phyloP scores from a whole-genome alignment of 345 rosid genomes.

The Arabis alpina region DNA sequence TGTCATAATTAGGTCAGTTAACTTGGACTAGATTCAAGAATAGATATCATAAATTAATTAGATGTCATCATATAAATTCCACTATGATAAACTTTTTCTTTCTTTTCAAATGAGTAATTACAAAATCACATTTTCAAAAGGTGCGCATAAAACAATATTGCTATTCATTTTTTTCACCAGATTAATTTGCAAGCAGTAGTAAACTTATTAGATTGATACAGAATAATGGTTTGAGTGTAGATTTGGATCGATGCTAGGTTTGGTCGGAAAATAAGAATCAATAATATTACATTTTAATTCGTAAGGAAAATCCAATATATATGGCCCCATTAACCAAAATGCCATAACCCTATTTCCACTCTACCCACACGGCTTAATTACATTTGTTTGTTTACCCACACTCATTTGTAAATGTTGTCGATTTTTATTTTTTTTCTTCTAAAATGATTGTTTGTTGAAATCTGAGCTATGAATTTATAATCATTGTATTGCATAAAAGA shows the following conservation, averaged over 20 bases:
- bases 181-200: constrained; percentile 2
- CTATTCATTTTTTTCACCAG: not conserved
- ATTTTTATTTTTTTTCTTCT: too few relatives aligned
- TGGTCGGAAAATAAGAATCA: constrained; percentile 39
- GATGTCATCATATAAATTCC: constrained; percentile 15
- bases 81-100: not conserved
- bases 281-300: not conserved
- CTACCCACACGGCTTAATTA: constrained; percentile 20
- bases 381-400: constrained; percentile 40
- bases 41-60: not conserved
- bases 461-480: not conserved
- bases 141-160: constrained; percentile 2
- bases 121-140: constrained; percentile 9
- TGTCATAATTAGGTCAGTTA: constrained; percentile 33
- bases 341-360: constrained; percentile 29
- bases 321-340: constrained; percentile 23
- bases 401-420: not conserved
- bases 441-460: too few relatives aligned
- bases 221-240: constrained; percentile 27
- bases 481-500: too few relatives aligned
- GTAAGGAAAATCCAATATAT: not conserved
- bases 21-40: constrained; percentile 4
- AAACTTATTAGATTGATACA: not conserved
- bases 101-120: not conserved
- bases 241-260: constrained; percentile 21